Base-by-base conservation (phyloP, 257 asterid species). In the Ilex aquifolium region DNA sequence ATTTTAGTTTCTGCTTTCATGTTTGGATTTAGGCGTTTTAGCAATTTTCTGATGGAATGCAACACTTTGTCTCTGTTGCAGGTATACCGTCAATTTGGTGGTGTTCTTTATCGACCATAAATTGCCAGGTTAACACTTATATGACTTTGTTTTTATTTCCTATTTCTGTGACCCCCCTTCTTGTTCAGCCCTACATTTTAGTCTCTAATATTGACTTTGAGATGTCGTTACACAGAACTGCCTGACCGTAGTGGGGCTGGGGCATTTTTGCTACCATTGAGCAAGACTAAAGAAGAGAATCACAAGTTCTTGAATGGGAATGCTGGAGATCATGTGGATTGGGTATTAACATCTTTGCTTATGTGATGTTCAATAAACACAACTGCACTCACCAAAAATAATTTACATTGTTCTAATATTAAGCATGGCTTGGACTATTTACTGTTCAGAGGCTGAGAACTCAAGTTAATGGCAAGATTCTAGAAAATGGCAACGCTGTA, bases 71-170 rank as follows among this genome's bases (percentile, higher is more conserved):
- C 57, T 60, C 54, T 63, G 39, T 69, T 76, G 57, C 80, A 91
- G 98, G 96, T 90, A 87, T 70, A 93, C 97, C 2, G 99, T 93
- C 36, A 93, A 93, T 73, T 80, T 93, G 77, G 90, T 93, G 13
- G 95, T 93, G 68, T 93, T 86, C 93, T 93, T 88, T 74, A 51
- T 93, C 6, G 99, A 93, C 75, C 88, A 87, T 68, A 88, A 73
- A 64, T 73, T 93, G 75, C 96, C 96, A 65, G 98, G 98, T 91
- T 32, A 49, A 15, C 2, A 15, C 1, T 12, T 36, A 36, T 36
- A 21, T 21, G 27, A 21, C n/a, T n/a, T 11, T 11, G 13, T 11
- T 50, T 6, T 0, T n/a, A 50, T 50, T 1, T n/a, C 15, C 15
- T 1, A 17, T 4, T 21, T 21, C 15, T 53, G 30, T 53, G 5